Evolutionary conservation across 2,329 filamentous ascomycete species (phyloP), one percentile per base, ranked within the genome.

Genomic region (Xylariaceae sp.): DNA sequence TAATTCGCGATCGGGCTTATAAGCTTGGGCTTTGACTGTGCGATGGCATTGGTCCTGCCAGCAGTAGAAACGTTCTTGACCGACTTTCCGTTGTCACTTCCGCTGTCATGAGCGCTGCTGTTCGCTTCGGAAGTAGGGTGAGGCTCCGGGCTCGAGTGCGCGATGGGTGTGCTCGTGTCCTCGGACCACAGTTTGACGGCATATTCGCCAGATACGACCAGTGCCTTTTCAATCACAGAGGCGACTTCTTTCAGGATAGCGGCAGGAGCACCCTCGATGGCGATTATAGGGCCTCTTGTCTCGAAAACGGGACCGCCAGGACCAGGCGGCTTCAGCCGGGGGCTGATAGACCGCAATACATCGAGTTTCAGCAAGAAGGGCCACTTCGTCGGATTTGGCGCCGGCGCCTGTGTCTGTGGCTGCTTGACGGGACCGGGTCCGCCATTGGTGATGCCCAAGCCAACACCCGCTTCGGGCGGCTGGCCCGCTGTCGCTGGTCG

Each of bases 271-370:
- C 90, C 90, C 63, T 97, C 91, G 19, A 97, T 69, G 1, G 87
- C 85, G 47, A 97, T 83, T 29, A 96, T 77, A 0, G 86, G 79
- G 0, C 91, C 90, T n/a, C 89, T 78, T 6, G 71, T 68, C 51
- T 70, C 64, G 44, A 64, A 59, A 2, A 48, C 47, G 3, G 55
- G 49, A 3, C 52, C 54, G 6, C 55, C 59, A 3, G 63, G 60
- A 4, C 60, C 55, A 1, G 66, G 56, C 13, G 66, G 52, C 4
- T 67, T 64, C 12, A 87, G 69, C 0, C 87, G 81, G 18, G 84
- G 86, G 34, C 85, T 85, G 50, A 96, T 88, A 47, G 81, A 82
- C 13, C 80, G 74, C 26, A 97, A 71, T 2, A 91, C 75, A 37
- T 81, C 80, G 53, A 95, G 78, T 63, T 95, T 95, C 50, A 81